Conservation (phyloP, 1,284 basidiomycete genomes). For the Ustilago nuda region DNA sequence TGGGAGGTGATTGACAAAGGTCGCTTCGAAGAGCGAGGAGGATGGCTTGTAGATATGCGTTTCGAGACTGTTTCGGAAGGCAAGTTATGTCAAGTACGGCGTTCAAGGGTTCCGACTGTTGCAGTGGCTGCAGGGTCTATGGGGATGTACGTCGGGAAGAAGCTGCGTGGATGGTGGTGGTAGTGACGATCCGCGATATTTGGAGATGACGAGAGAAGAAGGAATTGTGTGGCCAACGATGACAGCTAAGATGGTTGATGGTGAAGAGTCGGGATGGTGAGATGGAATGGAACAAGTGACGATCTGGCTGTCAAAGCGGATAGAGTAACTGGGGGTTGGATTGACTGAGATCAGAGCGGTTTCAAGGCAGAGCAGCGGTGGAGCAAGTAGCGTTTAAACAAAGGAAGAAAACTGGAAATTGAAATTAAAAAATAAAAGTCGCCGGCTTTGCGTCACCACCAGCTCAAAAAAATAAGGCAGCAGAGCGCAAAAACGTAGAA, state of each 20-base stretch:
- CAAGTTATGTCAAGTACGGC: background rate
- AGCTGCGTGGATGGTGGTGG: too few relatives aligned
- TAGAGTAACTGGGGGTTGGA: background rate
- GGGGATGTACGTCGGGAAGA: too few relatives aligned
- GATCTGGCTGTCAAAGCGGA: slow-evolving; percentile 1
- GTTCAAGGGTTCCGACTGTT: background rate
- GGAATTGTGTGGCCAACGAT: background rate
- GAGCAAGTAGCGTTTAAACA: background rate
- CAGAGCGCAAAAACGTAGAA: background rate
- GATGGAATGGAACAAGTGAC: background rate
- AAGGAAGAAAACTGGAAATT: background rate
- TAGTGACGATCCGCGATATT: too few relatives aligned
- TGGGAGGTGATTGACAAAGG: background rate
- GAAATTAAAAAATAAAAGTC: slow-evolving; percentile 7
- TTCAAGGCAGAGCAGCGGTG: too few relatives aligned
- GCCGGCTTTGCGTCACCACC: slow-evolving; percentile 20
- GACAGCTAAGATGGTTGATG: background rate
- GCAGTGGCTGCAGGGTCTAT: too few relatives aligned
- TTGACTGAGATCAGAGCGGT: background rate
- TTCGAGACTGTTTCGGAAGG: too few relatives aligned
- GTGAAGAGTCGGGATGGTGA: background rate
- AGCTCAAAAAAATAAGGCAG: too few relatives aligned
- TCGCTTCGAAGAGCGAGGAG: background rate
- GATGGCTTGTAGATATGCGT: background rate
- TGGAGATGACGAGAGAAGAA: background rate